A percentile compares a stretch with the other conserved stretches of the same genome.
phyloP scores from a whole-genome alignment of 768 basidiomycete genomes.

The Gymnopilus junonius region DNA sequence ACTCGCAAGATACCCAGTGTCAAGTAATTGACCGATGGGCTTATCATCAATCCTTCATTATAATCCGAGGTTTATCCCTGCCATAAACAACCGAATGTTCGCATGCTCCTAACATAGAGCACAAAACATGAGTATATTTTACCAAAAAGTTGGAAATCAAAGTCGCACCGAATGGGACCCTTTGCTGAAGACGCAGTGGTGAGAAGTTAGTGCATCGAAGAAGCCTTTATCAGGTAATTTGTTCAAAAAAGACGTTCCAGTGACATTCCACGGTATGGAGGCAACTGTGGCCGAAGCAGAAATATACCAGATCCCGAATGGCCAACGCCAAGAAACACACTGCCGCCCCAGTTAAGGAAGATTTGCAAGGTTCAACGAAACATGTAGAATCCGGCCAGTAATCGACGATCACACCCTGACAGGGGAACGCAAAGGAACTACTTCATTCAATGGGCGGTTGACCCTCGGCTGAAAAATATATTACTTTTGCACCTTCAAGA shows the following conservation, averaged over 20 bases:
- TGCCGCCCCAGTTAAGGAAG: not conserved
- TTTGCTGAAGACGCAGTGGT: not conserved
- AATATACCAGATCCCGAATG: not conserved
- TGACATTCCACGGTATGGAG: not conserved
- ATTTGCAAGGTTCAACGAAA: not conserved
- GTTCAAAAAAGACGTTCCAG: not conserved
- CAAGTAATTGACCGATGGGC: not conserved
- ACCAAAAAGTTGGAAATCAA: conserved; percentile 9
- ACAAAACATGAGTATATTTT: conserved; percentile 18
- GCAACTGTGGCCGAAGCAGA: not conserved
- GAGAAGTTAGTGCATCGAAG: not conserved
- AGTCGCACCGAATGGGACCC: conserved; percentile 14
- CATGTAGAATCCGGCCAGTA: not conserved
- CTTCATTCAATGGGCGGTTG: conserved; percentile 16
- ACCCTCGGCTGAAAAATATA: conserved; percentile 18
- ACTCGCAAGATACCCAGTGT: not conserved
- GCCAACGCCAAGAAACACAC: not conserved
- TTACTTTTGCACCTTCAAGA: conserved; percentile 8
- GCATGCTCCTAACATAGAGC: conserved; percentile 14
- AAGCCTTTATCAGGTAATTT: not conserved
- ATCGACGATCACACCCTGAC: not conserved
- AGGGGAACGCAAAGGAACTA: not conserved
- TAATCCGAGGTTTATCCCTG: conserved; percentile 19
- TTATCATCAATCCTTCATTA: conserved; percentile 6
- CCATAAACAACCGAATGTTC: conserved; percentile 7